phyloP scores from a whole-genome alignment of 2,329 filamentous ascomycete genomes.

The Epichloe gansuensis region DNA sequence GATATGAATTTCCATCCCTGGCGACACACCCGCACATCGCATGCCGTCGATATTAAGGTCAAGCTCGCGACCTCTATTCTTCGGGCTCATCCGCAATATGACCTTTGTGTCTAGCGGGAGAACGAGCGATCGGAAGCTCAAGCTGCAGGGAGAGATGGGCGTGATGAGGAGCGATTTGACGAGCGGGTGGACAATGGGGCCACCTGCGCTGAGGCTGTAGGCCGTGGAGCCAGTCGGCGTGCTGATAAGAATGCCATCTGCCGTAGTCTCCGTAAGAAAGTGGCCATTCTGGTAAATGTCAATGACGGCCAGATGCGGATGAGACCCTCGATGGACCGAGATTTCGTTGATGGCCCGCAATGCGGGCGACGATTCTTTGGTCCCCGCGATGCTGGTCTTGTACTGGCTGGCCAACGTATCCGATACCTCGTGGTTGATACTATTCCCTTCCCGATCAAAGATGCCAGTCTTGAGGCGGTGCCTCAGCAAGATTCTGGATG shows the following conservation, averaged over 20 bases:
- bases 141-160: slow-evolving; percentile 82
- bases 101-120: slow-evolving; percentile 79
- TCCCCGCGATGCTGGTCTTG: slow-evolving; percentile 27
- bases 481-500: slow-evolving; percentile 72
- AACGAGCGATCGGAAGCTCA: slow-evolving; percentile 85
- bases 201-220: slow-evolving; percentile 86
- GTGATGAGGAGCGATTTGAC: slow-evolving; percentile 83
- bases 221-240: slow-evolving; percentile 93
- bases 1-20: slow-evolving; percentile 81
- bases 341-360: slow-evolving; percentile 86
- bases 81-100: slow-evolving; percentile 66
- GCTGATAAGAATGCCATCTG: slow-evolving; percentile 87
- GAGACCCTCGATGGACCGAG: slow-evolving; percentile 78
- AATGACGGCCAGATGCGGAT: slow-evolving; percentile 83
- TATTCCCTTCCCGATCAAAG: slow-evolving; percentile 55
- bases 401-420: slow-evolving; percentile 33
- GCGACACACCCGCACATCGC: slow-evolving; percentile 51
- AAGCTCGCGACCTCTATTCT: slow-evolving; percentile 63
- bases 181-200: slow-evolving; percentile 86
- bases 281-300: slow-evolving; percentile 83
- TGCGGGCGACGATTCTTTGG: slow-evolving; percentile 26
- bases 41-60: slow-evolving; percentile 73
- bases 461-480: slow-evolving; percentile 80
- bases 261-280: slow-evolving; percentile 85
- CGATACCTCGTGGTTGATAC: slow-evolving; percentile 41